phyloP scores from a whole-genome alignment of 805 yeast species.

The Teunomyces pallodes region DNA sequence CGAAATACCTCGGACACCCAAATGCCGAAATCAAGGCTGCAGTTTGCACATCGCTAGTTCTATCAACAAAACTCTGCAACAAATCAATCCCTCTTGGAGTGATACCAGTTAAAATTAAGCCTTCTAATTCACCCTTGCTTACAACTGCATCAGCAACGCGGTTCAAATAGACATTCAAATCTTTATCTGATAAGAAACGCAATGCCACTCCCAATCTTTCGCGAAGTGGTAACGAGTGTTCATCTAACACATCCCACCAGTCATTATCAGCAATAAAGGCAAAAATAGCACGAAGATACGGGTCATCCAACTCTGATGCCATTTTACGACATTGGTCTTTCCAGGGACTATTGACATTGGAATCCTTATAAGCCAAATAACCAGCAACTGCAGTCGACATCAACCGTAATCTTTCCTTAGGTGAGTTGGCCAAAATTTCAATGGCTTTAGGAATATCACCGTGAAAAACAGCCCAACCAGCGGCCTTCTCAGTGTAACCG shows the following conservation, averaged over 20 bases:
- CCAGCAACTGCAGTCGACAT: slow-evolving; percentile 96
- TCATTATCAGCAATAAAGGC: slow-evolving; percentile 92
- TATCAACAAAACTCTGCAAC: slow-evolving; percentile 81
- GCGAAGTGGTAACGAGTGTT: slow-evolving; percentile 78
- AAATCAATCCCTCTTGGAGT: slow-evolving; percentile 81
- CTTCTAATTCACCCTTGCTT: slow-evolving; percentile 82
- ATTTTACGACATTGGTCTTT: slow-evolving; percentile 86
- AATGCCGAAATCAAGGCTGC: slow-evolving; percentile 78
- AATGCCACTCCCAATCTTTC: slow-evolving; percentile 91
- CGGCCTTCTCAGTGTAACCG: slow-evolving; percentile 82
- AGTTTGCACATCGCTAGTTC: slow-evolving; percentile 88
- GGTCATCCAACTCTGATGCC: slow-evolving; percentile 85
- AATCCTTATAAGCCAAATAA: slow-evolving; percentile 63
- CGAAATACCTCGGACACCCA: slow-evolving; percentile 82
- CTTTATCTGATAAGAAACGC: slow-evolving; percentile 78
- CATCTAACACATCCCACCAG: slow-evolving; percentile 95
- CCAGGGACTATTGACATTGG: slow-evolving; percentile 73
- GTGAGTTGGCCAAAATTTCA: slow-evolving; percentile 70
- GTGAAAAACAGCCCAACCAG: slow-evolving; percentile 96
- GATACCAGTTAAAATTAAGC: slow-evolving; percentile 86
- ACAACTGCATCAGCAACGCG: slow-evolving; percentile 71
- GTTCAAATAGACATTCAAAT: slow-evolving; percentile 67
- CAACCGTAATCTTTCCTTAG: slow-evolving; percentile 64
- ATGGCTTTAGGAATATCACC: slow-evolving; percentile 84
- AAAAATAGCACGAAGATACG: slow-evolving; percentile 87